Evolutionary conservation across 2,329 filamentous ascomycete species (phyloP).

Genomic region (Myotisia sp.): DNA sequence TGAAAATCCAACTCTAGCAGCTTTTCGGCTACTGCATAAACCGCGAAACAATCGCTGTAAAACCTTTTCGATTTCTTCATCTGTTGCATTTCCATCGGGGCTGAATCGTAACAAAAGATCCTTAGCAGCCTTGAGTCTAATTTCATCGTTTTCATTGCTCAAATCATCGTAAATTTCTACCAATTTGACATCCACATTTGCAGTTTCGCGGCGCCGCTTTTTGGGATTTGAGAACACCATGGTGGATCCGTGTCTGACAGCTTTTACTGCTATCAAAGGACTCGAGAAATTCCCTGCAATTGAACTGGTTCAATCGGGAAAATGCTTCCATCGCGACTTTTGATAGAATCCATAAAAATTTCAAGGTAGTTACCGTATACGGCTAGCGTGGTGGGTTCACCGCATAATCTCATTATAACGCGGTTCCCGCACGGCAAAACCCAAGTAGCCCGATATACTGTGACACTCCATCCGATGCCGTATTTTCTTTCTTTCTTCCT

Average conservation of each 20-base stretch:
- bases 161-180: constrained; percentile 38
- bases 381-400: neutral
- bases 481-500: too few relatives aligned
- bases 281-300: too few relatives aligned
- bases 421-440: too few relatives aligned
- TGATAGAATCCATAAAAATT: too few relatives aligned
- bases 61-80: constrained; percentile 29
- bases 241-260: neutral
- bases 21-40: constrained; percentile 78
- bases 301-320: too few relatives aligned
- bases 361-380: neutral
- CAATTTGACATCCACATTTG: constrained; percentile 32
- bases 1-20: constrained; percentile 76
- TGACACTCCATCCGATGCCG: too few relatives aligned
- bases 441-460: too few relatives aligned
- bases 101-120: constrained; percentile 32
- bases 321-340: too few relatives aligned
- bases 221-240: constrained; percentile 7
- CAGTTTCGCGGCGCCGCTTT: constrained; percentile 29
- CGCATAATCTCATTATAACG: too few relatives aligned
- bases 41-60: constrained; percentile 63
- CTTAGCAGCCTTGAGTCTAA: constrained; percentile 33
- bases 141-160: constrained; percentile 33
- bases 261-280: too few relatives aligned
- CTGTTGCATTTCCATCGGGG: constrained; percentile 24